Evolutionary conservation across 1,284 basidiomycete genomes (phyloP).

Genomic region (Microbotryum silenes-acaulis): DNA sequence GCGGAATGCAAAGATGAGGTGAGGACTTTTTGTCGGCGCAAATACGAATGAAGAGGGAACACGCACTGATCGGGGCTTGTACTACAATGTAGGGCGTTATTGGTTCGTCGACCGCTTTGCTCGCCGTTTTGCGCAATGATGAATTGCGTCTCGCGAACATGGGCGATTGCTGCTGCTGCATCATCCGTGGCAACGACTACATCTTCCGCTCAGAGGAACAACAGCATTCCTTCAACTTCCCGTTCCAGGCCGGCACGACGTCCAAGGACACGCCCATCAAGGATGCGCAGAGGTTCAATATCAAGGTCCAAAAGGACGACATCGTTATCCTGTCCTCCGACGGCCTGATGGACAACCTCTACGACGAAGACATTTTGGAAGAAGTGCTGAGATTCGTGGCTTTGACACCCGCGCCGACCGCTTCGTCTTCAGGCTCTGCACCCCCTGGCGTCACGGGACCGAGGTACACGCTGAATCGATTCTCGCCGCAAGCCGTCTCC

Average conservation of each 20-base stretch:
- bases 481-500: constrained; percentile 48
- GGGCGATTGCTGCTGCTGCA: constrained; percentile 68
- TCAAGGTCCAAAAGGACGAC: constrained; percentile 76
- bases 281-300: constrained; percentile 62
- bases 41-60: background rate
- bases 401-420: constrained; percentile 12
- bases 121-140: constrained; percentile 56
- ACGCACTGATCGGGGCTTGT: background rate
- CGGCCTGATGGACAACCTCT: constrained; percentile 87
- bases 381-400: constrained; percentile 64
- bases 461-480: constrained; percentile 36
- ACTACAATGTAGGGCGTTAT: constrained; percentile 44
- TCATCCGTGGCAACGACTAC: constrained; percentile 37
- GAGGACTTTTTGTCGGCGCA: constrained; percentile 13
- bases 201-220: constrained; percentile 86
- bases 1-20: constrained; percentile 44
- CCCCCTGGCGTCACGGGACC: background rate
- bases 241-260: constrained; percentile 75
- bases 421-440: constrained; percentile 1
- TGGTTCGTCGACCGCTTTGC: constrained; percentile 50
- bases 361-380: constrained; percentile 89
- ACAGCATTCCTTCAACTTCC: constrained; percentile 94
- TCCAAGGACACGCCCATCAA: constrained; percentile 59
- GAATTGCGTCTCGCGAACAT: constrained; percentile 82
- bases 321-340: constrained; percentile 84